Evolutionary conservation across 2,329 filamentous ascomycete genomes (phyloP).

Genomic region (Aspergillus ibericus): DNA sequence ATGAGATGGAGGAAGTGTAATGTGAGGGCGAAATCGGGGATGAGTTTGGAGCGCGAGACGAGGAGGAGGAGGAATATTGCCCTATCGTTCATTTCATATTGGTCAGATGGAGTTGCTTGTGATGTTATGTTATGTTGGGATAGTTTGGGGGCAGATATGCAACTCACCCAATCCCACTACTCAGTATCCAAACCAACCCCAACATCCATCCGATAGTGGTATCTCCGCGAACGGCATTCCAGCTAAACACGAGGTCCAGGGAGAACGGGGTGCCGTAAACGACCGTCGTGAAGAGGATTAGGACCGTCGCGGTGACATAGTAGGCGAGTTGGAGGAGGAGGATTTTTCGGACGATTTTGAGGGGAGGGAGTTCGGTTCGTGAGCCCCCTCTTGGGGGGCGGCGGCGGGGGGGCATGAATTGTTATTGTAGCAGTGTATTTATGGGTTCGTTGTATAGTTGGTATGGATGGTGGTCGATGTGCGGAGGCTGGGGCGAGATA

Average conservation of each 20-base stretch:
- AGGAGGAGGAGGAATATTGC: constrained; percentile 79
- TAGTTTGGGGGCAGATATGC: too few species aligned
- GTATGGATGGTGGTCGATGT: neutral
- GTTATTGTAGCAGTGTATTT: neutral
- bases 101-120: neutral
- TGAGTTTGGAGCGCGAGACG: constrained; percentile 85
- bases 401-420: constrained; percentile 49
- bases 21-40: constrained; percentile 91
- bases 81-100: constrained; percentile 50
- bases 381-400: constrained; percentile 65
- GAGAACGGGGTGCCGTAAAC: constrained; percentile 63
- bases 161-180: constrained; percentile 64
- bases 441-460: neutral
- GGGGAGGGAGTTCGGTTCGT: constrained; percentile 65
- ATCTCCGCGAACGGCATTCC: constrained; percentile 64
- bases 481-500: neutral
- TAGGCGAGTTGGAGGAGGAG: constrained; percentile 63
- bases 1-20: constrained; percentile 81
- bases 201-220: constrained; percentile 70
- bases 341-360: constrained; percentile 68
- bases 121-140: too few species aligned
- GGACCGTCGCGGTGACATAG: constrained; percentile 60
- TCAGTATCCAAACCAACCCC: constrained; percentile 66
- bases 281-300: constrained; percentile 68
- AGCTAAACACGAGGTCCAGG: constrained; percentile 61